phyloP scores from a whole-genome alignment of 2,329 filamentous ascomycete species.

The Apiospora marii region DNA sequence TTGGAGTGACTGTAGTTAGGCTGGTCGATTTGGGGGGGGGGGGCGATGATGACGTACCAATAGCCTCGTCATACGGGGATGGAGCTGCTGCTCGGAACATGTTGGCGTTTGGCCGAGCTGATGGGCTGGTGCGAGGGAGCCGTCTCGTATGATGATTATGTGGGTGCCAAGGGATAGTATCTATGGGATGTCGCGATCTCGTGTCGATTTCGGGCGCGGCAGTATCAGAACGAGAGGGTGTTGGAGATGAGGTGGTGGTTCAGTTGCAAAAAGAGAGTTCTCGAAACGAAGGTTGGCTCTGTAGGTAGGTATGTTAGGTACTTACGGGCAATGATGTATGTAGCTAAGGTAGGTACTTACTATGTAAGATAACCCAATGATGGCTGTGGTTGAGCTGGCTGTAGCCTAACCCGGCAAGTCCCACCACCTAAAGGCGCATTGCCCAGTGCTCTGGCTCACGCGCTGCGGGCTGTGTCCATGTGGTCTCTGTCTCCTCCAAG shows the following conservation, averaged over 20 bases:
- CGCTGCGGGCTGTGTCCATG: not conserved
- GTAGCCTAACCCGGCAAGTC: conserved; percentile 9
- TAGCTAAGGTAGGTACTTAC: not conserved
- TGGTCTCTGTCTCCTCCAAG: not conserved
- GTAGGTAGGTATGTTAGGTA: too few relatives aligned
- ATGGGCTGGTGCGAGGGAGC: not conserved
- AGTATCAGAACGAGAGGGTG: not conserved
- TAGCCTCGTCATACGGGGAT: conserved; percentile 63
- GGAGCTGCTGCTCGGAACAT: conserved; percentile 66
- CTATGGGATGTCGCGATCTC: not conserved
- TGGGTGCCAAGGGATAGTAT: not conserved
- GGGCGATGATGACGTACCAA: conserved; percentile 46
- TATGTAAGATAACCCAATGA: conserved; percentile 2
- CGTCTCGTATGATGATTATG: not conserved
- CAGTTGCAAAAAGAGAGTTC: not conserved
- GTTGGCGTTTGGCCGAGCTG: conserved; percentile 35
- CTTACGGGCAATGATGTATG: not conserved
- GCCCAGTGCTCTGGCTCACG: not conserved
- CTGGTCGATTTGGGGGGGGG: conserved; percentile 11
- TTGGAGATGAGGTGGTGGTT: not conserved
- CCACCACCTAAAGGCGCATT: not conserved
- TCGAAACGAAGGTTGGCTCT: conserved; percentile 5
- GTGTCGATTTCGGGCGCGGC: not conserved
- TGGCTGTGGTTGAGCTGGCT: conserved; percentile 16
- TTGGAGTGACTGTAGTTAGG: not conserved